phyloP scores from a whole-genome alignment of 345 rosid genomes.

The Citrus sinensis region DVS_A1.0 CM039168.1:23770501-23771000 shows the following conservation, averaged over 20 bases:
- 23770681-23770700: constrained; percentile 9
- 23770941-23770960: no score
- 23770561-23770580: background rate
- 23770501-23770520: constrained; percentile 1
- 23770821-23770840: background rate
- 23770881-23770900: no score
- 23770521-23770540: background rate
- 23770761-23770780: background rate
- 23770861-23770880: no score
- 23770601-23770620: background rate
- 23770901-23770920: no score
- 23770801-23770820: background rate
- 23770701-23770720: constrained; percentile 34
- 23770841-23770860: background rate
- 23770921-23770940: no score
- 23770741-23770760: constrained; percentile 4
- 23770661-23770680: background rate
- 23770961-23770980: no score
- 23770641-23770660: background rate
- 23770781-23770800: background rate
- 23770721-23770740: constrained; percentile 39
- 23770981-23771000: no score
- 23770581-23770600: background rate
- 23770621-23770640: background rate
- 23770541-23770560: background rate